Conservation (phyloP, 23 red algal genomes). For the Cyanidioschyzon merolae region DNA sequence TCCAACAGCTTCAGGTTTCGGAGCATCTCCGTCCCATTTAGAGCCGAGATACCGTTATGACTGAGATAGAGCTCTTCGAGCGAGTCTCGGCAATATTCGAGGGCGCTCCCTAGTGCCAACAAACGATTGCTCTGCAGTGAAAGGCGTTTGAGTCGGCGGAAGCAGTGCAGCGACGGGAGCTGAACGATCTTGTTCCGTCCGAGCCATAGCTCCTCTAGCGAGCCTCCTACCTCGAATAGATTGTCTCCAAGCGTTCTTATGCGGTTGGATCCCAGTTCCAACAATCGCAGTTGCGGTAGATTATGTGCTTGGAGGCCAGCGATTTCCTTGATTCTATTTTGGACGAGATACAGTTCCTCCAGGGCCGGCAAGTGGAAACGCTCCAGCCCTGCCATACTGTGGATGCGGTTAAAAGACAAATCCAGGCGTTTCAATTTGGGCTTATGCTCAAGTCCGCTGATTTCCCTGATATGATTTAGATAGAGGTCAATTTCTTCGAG, state of each 20-base stretch:
- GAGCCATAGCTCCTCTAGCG: slow-evolving; percentile 55
- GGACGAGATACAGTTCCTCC: slow-evolving; percentile 85
- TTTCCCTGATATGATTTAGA: slow-evolving; percentile 53
- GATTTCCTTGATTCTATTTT: slow-evolving; percentile 61
- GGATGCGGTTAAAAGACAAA: slow-evolving; percentile 80
- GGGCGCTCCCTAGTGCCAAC: slow-evolving; percentile 20
- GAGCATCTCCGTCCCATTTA: slow-evolving; percentile 48
- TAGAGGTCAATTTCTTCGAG: slow-evolving; percentile 83
- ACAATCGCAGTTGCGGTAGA: slow-evolving; percentile 46
- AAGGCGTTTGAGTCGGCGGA: slow-evolving; percentile 42
- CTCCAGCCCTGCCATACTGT: slow-evolving; percentile 19
- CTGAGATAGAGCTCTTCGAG: slow-evolving; percentile 82
- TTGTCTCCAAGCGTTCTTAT: slow-evolving; percentile 21
- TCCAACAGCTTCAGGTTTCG: slow-evolving; percentile 57
- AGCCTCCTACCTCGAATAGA: background rate
- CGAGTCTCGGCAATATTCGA: background rate
- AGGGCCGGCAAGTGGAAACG: slow-evolving; percentile 46
- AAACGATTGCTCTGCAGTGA: slow-evolving; percentile 79
- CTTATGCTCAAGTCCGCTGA: slow-evolving; percentile 33
- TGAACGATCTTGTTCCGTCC: slow-evolving; percentile 88
- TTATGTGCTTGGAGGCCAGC: slow-evolving; percentile 20
- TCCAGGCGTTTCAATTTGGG: slow-evolving; percentile 61
- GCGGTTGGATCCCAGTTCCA: slow-evolving; percentile 94
- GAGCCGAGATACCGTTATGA: slow-evolving; percentile 58
- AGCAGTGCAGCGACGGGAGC: slow-evolving; percentile 25